phyloP scores from a whole-genome alignment of 768 basidiomycete species.

The Agrocybe praecox region DNA sequence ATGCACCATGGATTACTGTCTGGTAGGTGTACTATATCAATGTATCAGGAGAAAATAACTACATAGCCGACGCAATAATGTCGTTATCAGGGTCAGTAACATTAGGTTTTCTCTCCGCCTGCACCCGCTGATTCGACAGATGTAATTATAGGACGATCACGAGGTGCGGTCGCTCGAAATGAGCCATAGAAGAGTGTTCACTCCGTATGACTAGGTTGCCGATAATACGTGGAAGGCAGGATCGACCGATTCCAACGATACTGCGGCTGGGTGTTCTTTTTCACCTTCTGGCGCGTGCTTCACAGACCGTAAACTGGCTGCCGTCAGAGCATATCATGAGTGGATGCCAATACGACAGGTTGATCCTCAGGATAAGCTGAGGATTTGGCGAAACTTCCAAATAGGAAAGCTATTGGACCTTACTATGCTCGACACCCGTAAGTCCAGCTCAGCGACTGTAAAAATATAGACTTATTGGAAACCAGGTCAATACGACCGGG shows the following conservation, averaged over 20 bases:
- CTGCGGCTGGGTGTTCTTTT: slow-evolving; percentile 47
- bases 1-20: slow-evolving; percentile 58
- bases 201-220: slow-evolving; percentile 37
- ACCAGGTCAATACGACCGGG: slow-evolving; percentile 48
- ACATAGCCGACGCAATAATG: too few species aligned
- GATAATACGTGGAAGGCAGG: slow-evolving; percentile 62
- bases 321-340: slow-evolving; percentile 60
- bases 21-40: slow-evolving; percentile 34
- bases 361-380: slow-evolving; percentile 51
- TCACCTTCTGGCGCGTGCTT: slow-evolving; percentile 58
- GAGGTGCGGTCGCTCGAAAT: slow-evolving; percentile 30
- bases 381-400: slow-evolving; percentile 67
- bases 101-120: neutral
- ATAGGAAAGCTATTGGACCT: slow-evolving; percentile 63
- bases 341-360: slow-evolving; percentile 68
- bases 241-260: slow-evolving; percentile 57
- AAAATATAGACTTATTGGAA: too few species aligned
- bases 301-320: slow-evolving; percentile 60
- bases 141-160: slow-evolving; percentile 45
- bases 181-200: neutral
- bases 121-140: neutral
- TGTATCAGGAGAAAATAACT: too few species aligned
- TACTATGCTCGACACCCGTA: slow-evolving; percentile 65
- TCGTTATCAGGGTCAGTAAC: neutral
- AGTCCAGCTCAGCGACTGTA: too few species aligned